Conservation (phyloP, 495 filamentous ascomycete genomes). For the Neurospora sp. region DNA sequence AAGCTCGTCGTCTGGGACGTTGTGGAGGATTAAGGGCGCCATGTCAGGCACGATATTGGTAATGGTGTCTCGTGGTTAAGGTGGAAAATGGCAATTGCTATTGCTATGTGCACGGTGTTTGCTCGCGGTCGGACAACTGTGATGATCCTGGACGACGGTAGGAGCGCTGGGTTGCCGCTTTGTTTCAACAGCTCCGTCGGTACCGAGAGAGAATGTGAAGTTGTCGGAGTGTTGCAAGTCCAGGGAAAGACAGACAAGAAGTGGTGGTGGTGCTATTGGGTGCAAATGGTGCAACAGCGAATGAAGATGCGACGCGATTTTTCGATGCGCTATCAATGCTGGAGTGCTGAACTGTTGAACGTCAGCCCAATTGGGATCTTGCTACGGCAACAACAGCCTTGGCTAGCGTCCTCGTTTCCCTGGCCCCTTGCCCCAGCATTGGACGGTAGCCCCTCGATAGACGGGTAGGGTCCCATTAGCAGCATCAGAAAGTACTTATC, state of each 20-base stretch:
- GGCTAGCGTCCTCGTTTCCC: not conserved
- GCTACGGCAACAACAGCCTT: not conserved
- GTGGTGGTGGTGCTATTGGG: not conserved
- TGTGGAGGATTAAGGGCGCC: constrained; percentile 48
- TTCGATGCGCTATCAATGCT: not conserved
- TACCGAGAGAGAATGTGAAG: not conserved
- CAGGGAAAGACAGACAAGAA: not conserved
- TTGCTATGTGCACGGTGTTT: not conserved
- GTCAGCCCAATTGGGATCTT: not conserved
- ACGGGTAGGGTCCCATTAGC: not conserved
- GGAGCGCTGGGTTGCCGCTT: not conserved
- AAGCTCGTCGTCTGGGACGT: constrained; percentile 48
- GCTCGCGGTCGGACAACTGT: not conserved
- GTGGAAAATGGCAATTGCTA: not conserved
- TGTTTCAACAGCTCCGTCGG: not conserved
- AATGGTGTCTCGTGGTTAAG: not conserved
- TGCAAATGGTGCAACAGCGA: not conserved
- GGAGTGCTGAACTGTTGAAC: not conserved
- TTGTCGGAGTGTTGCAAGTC: not conserved
- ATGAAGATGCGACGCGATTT: not conserved
- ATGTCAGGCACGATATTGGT: constrained; percentile 20
- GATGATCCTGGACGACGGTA: not conserved
- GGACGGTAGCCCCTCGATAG: not conserved
- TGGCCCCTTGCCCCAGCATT: not conserved
- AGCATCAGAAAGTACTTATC: not conserved